Percentiles rank a stretch among this genome's conserved stretches.
Evolutionary conservation across 176 grass and related monocot species (phyloP).

Genomic region (Phoenix dactylifera): DNA sequence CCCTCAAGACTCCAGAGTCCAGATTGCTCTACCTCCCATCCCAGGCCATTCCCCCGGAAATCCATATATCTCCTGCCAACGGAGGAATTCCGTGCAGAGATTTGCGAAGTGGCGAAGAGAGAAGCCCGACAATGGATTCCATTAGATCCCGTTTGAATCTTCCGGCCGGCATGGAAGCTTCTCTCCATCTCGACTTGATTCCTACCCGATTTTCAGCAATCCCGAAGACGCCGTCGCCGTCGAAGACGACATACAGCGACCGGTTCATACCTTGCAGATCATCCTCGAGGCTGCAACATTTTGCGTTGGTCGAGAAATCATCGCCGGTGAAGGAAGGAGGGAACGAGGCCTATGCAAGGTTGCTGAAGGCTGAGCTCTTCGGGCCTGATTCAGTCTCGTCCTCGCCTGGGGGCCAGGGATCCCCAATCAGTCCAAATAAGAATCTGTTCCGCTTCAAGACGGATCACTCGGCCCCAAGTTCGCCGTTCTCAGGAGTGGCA

Average conservation of each 20-base stretch:
- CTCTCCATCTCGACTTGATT: conserved; percentile 49
- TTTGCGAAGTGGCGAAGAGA: background rate
- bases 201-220: conserved; percentile 22
- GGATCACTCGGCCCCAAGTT: conserved; percentile 53
- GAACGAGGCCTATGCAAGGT: conserved; percentile 56
- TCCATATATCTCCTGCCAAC: no score
- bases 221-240: conserved; percentile 78
- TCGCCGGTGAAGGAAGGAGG: conserved; percentile 39
- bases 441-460: conserved; percentile 93
- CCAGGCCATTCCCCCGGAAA: background rate
- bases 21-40: no score
- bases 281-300: conserved; percentile 88
- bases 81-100: no score
- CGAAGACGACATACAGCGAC: conserved; percentile 81
- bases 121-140: conserved; percentile 21
- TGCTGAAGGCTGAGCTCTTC: conserved; percentile 84
- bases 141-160: conserved; percentile 57
- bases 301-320: conserved; percentile 46
- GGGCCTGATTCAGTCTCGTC: conserved; percentile 23
- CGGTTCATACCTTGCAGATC: conserved; percentile 95
- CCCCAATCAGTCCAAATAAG: conserved; percentile 57
- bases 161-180: conserved; percentile 56
- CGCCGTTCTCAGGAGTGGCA: conserved; percentile 36
- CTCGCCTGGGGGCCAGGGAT: conserved; percentile 13
- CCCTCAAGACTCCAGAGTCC: no score